These are phyloP conservation scores for Austroboletus niveus DNA, from an alignment of 1,284 basidiomycete genomes.

Conservation along the genomic window DNA sequence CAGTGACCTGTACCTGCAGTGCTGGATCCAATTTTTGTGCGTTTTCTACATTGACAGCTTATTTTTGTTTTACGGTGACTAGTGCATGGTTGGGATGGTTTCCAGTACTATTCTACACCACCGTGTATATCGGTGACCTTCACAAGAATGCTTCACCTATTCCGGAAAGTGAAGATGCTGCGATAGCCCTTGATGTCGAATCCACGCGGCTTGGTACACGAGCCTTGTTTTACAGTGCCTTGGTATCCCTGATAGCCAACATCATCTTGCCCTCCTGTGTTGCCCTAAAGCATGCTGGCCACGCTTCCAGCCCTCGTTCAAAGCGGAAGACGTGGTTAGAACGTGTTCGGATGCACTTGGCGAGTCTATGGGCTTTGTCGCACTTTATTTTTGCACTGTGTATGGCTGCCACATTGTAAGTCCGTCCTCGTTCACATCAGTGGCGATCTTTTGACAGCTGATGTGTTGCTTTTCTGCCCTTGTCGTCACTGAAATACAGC, in stretches of 20 bases:
- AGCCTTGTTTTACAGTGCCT: slow-evolving; percentile 76
- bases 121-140: slow-evolving; percentile 84
- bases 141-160: slow-evolving; percentile 56
- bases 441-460: slow-evolving; percentile 9
- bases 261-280: slow-evolving; percentile 76
- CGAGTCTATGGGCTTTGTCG: slow-evolving; percentile 73
- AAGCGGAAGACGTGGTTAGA: slow-evolving; percentile 25
- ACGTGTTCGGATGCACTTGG: slow-evolving; percentile 53
- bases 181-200: slow-evolving; percentile 53
- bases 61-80: slow-evolving; percentile 8
- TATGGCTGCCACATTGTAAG: slow-evolving; percentile 77
- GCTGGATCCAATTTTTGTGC: slow-evolving; percentile 85
- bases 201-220: slow-evolving; percentile 82
- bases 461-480: slow-evolving; percentile 8
- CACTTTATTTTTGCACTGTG: slow-evolving; percentile 67
- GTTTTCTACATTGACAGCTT: slow-evolving; percentile 27
- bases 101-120: slow-evolving; percentile 85
- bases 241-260: slow-evolving; percentile 71
- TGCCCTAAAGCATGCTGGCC: slow-evolving; percentile 23
- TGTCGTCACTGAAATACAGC: slow-evolving; percentile 36
- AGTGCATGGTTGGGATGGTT: slow-evolving; percentile 88
- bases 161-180: slow-evolving; percentile 33
- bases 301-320: slow-evolving; percentile 17
- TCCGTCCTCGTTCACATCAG: slow-evolving; percentile 20
- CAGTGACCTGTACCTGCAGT: slow-evolving; percentile 40